Evolutionary conservation across 495 filamentous ascomycete species (phyloP), one percentile per base, ranked within the genome.

Genomic region (Lasiosphaeris hirsuta): DNA sequence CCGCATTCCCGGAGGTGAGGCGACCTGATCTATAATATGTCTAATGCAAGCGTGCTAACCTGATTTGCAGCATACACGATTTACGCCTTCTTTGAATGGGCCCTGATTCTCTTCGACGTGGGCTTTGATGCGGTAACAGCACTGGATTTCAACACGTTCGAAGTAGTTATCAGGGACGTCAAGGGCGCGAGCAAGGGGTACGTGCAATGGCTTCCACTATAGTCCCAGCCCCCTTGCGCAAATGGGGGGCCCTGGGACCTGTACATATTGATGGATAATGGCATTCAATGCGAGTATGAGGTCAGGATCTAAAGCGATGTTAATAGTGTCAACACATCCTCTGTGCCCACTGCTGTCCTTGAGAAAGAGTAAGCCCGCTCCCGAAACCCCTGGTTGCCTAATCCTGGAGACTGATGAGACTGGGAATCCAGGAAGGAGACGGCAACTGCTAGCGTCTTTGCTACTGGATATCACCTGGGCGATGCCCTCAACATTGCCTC

Each of bases 11-110:
- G 94, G 94, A 85, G 94, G 94, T 97, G 78, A 75, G 85, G 52
- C 17, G 2, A 9, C 19, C 41, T 8, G 13, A 13, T 51, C 4
- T 17, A 18, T 8, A 3, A 10, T 5, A 41, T 14, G 10, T 17
- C 36, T 2, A 37, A 39, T 53, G 36, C 23, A 13, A 0, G 30
- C 3, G 15, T 18, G 44, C 56, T 65, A 38, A 68, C 50, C 15
- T 46, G 19, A 1, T 39, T 17, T 18, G 33, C 64, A 97, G 94
- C 94, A 18, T 99, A 99, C 70, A 97, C 94, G n/a, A 96, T 81
- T 39, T 99, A 99, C 72, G 85, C 94, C 47, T 96, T 99, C 75
- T 96, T 97, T 72, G 94, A 99, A 71, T 99, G 94, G 94, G 81
- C 92, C 33, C 77, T 97, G 43, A 91, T 99, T 65, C 73, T 97